Base-by-base conservation (phyloP, 2,329 filamentous ascomycete genomes). In the Sordariomycetes sp. region DNA sequence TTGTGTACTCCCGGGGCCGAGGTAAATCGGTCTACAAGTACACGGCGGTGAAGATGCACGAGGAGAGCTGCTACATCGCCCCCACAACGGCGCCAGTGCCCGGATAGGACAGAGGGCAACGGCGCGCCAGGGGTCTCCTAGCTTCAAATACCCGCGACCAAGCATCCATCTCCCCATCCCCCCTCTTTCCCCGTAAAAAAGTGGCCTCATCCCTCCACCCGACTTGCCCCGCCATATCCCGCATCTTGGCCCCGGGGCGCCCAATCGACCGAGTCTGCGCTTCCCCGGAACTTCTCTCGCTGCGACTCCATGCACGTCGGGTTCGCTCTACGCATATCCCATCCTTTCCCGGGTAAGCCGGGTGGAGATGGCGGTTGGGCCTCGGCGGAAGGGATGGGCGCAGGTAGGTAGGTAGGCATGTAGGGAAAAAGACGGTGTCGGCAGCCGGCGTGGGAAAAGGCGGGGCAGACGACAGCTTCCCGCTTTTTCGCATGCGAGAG, bases 331-430 rank as follows among this genome's bases (percentile, higher is more conserved):
- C 28, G 28, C 28, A 32, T 32, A 3, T 3, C 2, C 39, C n/a
- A 8, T 10, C 45, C 45, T 10, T 24, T 22, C n/a, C 20, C n/a
- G 5, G 22, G n/a, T n/a, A 45, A 36, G 13, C 12, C n/a, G 32
- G 20, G 36, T 48, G 36, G 53, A 13, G n/a, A 50, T 24, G 50
- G 24, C 32, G 17, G 24, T 53, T 57, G 55, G 55, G 53, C 55
- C 51, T 57, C 55, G 55, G 55, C 35, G 55, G 10, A 57, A 57
- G 55, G 55, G 55, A 57, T 53, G 13, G 45, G 8, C 10, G 17
- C 36, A 17, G 36, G 36, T n/a, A n/a, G n/a, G n/a, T n/a, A 39
- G 15, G 36, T 6, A 13, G 36, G 36, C 3, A 12, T 13, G 10
- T 2, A 12, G 45, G n/a, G n/a, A n/a, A 24, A 34, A 53, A 34